These are phyloP conservation scores for Trichoderma sp. DNA, from an alignment of 2,329 filamentous ascomycete species.

Conservation along the genomic window DNA sequence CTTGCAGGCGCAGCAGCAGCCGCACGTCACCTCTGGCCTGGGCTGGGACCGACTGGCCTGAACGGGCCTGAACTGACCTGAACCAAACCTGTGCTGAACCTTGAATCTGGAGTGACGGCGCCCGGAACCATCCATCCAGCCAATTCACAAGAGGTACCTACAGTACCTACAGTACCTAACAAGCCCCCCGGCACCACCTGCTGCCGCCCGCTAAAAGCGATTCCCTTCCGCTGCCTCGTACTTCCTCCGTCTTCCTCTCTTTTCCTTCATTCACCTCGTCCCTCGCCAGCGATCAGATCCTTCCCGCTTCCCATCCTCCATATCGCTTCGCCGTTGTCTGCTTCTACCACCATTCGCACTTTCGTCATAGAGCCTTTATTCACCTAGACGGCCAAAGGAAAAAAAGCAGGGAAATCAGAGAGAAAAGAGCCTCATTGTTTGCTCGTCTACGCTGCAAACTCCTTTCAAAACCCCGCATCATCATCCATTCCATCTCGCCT, in stretches of 20 bases:
- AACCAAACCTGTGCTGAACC: no score
- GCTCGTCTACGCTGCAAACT: slow-evolving; percentile 10
- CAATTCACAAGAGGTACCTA: slow-evolving; percentile 13
- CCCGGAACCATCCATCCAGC: slow-evolving; percentile 16
- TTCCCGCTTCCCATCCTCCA: background rate
- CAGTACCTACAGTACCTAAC: no score
- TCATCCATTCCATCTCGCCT: background rate
- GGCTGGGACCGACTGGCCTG: no score
- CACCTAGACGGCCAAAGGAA: background rate
- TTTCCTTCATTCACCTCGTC: background rate
- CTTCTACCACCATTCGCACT: slow-evolving; percentile 3
- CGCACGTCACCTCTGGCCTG: slow-evolving; percentile 21
- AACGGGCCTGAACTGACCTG: no score
- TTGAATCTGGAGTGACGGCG: slow-evolving; percentile 13
- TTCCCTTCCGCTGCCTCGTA: background rate
- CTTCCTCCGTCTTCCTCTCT: background rate
- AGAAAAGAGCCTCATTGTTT: background rate
- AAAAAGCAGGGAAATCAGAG: background rate
- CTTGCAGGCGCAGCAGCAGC: slow-evolving; percentile 18
- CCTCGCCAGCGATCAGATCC: slow-evolving; percentile 2
- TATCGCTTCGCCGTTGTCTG: background rate
- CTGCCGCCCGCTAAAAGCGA: slow-evolving; percentile 13
- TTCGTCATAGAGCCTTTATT: background rate
- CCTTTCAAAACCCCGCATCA: slow-evolving; percentile 29
- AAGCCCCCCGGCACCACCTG: slow-evolving; percentile 7